Evolutionary conservation across 2,329 filamentous ascomycete genomes (phyloP).

Genomic region (Pyricularia grisea): DNA sequence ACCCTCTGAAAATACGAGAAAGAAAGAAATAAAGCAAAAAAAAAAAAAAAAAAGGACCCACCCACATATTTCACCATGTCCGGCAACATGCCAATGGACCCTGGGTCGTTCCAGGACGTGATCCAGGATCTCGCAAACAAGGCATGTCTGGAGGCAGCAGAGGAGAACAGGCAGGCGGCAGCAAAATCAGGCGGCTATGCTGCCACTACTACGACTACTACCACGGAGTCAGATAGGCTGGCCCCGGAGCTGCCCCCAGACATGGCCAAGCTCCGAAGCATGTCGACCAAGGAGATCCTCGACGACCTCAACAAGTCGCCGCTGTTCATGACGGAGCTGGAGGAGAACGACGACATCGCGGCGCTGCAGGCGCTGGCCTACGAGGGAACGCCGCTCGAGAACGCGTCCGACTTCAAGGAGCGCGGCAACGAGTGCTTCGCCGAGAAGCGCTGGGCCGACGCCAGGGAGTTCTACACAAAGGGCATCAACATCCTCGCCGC

Average conservation of each 20-base stretch:
- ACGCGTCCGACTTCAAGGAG: slow-evolving; percentile 76
- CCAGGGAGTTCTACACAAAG: slow-evolving; percentile 85
- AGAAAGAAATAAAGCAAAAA: no score
- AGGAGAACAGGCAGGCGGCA: not conserved
- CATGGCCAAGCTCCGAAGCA: slow-evolving; percentile 28
- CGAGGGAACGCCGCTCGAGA: slow-evolving; percentile 80
- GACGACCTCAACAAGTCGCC: slow-evolving; percentile 55
- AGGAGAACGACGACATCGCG: slow-evolving; percentile 75
- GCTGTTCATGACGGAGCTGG: slow-evolving; percentile 92
- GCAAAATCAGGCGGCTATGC: not conserved
- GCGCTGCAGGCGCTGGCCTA: slow-evolving; percentile 86
- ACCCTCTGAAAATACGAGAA: no score
- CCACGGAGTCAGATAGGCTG: slow-evolving; percentile 8
- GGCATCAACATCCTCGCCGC: slow-evolving; percentile 63
- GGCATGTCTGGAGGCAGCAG: not conserved
- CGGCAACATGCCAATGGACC: not conserved
- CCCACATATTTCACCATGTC: not conserved
- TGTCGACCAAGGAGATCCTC: slow-evolving; percentile 45
- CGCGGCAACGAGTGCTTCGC: slow-evolving; percentile 86
- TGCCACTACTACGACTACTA: no score
- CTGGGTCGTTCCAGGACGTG: slow-evolving; percentile 10
- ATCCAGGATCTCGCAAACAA: slow-evolving; percentile 8
- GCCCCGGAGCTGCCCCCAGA: slow-evolving; percentile 36
- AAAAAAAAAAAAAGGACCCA: not conserved
- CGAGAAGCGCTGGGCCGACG: slow-evolving; percentile 66